Evolutionary conservation across 768 basidiomycete genomes (phyloP).

Genomic region (Epithele typhae): DNA sequence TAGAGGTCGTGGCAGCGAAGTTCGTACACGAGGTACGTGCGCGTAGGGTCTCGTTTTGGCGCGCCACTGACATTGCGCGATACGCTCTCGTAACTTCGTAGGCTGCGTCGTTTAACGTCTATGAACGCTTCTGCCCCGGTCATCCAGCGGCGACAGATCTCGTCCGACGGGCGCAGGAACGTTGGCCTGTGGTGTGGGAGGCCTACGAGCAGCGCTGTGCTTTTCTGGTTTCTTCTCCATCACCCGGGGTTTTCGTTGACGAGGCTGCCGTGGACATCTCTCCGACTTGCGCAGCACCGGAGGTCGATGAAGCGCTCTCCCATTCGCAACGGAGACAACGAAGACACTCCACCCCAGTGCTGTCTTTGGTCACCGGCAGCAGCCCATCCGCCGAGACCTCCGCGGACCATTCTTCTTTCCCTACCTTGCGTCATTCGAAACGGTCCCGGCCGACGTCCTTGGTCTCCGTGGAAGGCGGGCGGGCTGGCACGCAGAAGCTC

Average conservation of each 20-base stretch:
- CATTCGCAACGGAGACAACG: conserved; percentile 6
- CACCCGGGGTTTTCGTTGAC: conserved; percentile 5
- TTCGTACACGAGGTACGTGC: conserved; percentile 23
- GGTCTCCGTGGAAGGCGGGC: neutral
- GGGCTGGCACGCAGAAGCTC: conserved; percentile 34
- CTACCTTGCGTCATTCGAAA: too few species aligned
- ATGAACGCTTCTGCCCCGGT: conserved; percentile 83
- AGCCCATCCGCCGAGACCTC: neutral
- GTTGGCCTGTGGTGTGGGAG: conserved; percentile 73
- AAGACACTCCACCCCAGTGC: conserved; percentile 18
- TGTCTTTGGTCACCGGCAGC: neutral
- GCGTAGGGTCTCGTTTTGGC: neutral
- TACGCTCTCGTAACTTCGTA: conserved; percentile 24
- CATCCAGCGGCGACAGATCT: conserved; percentile 80
- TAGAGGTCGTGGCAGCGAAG: conserved; percentile 19
- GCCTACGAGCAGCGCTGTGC: conserved; percentile 77
- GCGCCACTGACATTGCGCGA: neutral
- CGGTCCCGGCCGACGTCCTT: too few species aligned
- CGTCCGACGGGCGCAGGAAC: conserved; percentile 60
- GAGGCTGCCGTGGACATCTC: neutral
- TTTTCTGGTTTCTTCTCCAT: conserved; percentile 36
- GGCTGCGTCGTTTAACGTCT: conserved; percentile 72
- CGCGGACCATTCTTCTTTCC: too few species aligned
- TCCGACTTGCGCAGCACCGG: conserved; percentile 5
- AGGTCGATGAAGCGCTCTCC: neutral